Evolutionary conservation across 805 yeast genomes (phyloP), one percentile per base, ranked within the genome.

Genomic region (Teunomyces gatunensis): DNA sequence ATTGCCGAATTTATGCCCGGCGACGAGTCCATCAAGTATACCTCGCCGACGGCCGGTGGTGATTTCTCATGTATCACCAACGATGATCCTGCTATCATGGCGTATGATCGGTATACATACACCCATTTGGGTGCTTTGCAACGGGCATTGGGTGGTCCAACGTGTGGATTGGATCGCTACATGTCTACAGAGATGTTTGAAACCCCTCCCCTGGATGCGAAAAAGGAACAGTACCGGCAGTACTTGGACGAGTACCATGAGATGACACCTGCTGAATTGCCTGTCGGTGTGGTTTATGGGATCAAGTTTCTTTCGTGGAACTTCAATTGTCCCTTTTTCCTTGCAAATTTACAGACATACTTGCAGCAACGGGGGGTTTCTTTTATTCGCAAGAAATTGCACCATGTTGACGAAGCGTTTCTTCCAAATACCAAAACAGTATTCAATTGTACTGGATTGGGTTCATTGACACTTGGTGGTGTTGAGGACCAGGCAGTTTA

Each of bases 361-460:
- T 65, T 86, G 45, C 63, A 61, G 32, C 37, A 59, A 3, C 58
- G 28, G 39, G 89, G 89, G 1, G 84, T 85, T n/a, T 56, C 49
- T 0, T 81, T 85, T 50, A 49, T 61, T 6, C 74, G 81, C 50
- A 57, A 63, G 27, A 76, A 71, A 21, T 52, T 86, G 23, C 57
- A 70, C 2, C 84, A 84, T 57, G 72, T 87, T 40, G 61, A 78
- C 5, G 83, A 85, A 52, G 89, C 87, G 1, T 78, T 67, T 47
- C 39, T 54, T 6, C 52, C 60, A 2, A 28, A 39, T 2, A 72
- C 82, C 1, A 63, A 71, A 36, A 69, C 64, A 5, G 84, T 86
- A 6, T 84, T 87, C 75, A 88, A 88, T 57, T 87, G 95, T 63
- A 75, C 90, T 0, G 96, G 95, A 6, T 69, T 85, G 17, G 87